Evolutionary conservation across 148 eudicot species (phyloP), one percentile per base, ranked within the genome.

Genomic region (Heliosperma pusillum): DNA sequence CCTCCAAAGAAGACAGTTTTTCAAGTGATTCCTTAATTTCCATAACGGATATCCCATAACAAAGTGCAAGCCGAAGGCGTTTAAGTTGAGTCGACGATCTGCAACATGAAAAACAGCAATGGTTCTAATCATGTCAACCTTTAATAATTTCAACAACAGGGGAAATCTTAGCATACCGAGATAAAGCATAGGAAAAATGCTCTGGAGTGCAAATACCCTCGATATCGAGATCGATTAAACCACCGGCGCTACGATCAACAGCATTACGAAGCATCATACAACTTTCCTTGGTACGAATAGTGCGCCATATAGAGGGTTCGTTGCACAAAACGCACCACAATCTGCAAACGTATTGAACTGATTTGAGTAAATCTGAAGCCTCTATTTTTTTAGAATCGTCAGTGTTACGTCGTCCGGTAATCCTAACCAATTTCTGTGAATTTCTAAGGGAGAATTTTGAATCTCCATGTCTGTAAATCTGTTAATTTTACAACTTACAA

Each of bases 331-430:
- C 3, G 17, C 12, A 47, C 53, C 53, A 47, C 53, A 11, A 47
- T 47, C 53, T 47, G 17, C 53, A 47, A 1, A 47, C 53, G 17
- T 10, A 47, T 47, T 47, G 53, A 47, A 15, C 53, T 16, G 53
- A 47, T 12, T 12, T 15, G 4, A 47, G 53, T 47, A 47, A 1
- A 0, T 5, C 53, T 10, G 13, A 1, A 0, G 53, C 53, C 1
- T 47, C 53, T 47, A 47, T 10, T 47, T 10, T 12, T 47, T 47
- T 2, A 47, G 53, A 47, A 47, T 47, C 53, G 17, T 10, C 53
- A 47, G 53, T 15, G 75, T 85, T 42, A 89, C 87, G 15, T 89
- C 93, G 9, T 42, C 78, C 3, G 91, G 93, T 12, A 91, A 75
- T 20, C 87, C 91, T 17, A 76, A 20, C 93, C 91, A 89, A 82